A percentile compares a stretch with the other conserved stretches of the same genome.
phyloP scores from a whole-genome alignment of 208 protist genomes.

The Leishmania aethiopica region DNA sequence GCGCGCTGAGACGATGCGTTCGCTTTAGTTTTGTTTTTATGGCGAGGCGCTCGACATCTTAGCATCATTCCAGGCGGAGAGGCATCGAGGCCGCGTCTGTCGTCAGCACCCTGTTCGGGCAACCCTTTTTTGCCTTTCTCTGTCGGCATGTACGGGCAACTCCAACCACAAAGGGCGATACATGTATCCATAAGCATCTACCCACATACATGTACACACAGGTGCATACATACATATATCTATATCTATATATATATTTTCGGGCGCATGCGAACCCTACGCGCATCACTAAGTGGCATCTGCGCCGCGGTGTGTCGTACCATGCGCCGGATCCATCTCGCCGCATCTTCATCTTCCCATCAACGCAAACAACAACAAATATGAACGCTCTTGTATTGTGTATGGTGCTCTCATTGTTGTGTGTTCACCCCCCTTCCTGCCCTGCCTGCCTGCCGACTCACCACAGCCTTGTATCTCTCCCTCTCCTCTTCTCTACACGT shows the following conservation, averaged over 20 bases:
- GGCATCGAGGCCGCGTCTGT: too few relatives aligned
- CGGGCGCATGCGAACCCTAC: too few relatives aligned
- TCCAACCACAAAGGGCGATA: too few relatives aligned
- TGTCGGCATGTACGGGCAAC: too few relatives aligned
- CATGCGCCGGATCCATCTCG: background rate
- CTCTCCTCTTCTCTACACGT: background rate
- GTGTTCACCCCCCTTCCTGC: background rate
- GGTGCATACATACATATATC: too few relatives aligned
- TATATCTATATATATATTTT: too few relatives aligned
- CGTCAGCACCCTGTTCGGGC: too few relatives aligned
- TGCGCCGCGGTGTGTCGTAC: background rate
- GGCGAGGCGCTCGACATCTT: too few relatives aligned
- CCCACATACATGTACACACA: background rate
- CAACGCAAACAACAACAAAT: background rate
- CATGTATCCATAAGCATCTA: background rate
- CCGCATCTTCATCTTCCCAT: background rate
- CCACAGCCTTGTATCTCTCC: background rate
- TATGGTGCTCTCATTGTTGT: background rate
- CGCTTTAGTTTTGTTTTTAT: too few relatives aligned
- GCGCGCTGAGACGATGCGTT: too few relatives aligned
- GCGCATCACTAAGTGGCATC: background rate
- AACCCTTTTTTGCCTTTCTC: too few relatives aligned
- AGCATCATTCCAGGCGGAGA: too few relatives aligned
- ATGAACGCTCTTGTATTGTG: background rate
- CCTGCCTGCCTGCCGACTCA: background rate